Percentiles rank a stretch among this genome's conserved stretches.
Conservation (phyloP, 805 yeast species). For the Yarrowia sp. region DNA sequence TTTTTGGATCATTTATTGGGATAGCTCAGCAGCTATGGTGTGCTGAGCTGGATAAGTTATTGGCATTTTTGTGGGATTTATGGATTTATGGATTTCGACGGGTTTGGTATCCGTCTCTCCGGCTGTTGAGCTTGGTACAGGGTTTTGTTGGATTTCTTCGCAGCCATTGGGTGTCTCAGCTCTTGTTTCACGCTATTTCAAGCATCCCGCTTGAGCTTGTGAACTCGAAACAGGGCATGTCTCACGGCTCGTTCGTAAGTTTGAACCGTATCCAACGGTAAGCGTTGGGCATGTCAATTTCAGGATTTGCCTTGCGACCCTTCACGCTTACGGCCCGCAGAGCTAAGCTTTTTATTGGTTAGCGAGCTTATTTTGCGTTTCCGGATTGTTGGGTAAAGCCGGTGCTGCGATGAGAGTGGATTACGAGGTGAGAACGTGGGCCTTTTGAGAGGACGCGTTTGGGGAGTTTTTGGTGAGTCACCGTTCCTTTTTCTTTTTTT, state of each 20-base stretch:
- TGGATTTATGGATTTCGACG: neutral
- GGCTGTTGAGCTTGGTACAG: too few species aligned
- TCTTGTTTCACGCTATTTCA: neutral
- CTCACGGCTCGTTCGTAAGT: neutral
- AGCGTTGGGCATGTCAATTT: neutral
- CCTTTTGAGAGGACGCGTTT: too few species aligned
- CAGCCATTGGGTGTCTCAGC: neutral
- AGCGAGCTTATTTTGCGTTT: neutral
- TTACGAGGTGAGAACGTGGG: neutral
- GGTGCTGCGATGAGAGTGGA: neutral
- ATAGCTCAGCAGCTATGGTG: too few species aligned
- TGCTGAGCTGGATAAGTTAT: neutral
- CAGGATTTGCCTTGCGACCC: neutral
- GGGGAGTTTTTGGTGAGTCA: too few species aligned
- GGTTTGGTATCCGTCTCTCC: too few species aligned
- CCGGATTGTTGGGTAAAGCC: neutral
- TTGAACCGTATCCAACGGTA: constrained; percentile 12
- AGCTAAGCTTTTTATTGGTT: neutral
- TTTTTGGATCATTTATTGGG: neutral
- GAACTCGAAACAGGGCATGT: neutral
- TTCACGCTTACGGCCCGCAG: neutral
- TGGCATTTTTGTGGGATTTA: neutral
- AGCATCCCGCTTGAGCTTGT: too few species aligned
- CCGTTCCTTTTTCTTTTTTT: neutral
- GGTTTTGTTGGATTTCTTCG: neutral